Percentiles rank a stretch among this genome's conserved stretches.
Conservation (phyloP, 495 filamentous ascomycete species). For the Articulospora tetracladia region DNA sequence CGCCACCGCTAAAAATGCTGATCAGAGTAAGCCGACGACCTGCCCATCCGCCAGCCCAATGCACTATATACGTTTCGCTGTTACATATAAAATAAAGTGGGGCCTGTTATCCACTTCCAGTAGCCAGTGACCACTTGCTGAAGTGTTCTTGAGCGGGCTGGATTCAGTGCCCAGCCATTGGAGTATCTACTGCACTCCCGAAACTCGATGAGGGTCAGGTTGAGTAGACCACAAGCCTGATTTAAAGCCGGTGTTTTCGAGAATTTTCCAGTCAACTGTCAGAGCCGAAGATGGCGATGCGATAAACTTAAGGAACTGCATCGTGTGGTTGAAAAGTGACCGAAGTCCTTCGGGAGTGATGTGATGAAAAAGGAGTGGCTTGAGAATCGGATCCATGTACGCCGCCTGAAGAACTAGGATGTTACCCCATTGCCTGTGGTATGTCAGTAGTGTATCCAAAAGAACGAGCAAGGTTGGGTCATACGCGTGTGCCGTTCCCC, state of each 20-base stretch:
- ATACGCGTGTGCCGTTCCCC: constrained; percentile 96
- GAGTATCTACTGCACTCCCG: constrained; percentile 15
- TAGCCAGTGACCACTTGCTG: too few relatives aligned
- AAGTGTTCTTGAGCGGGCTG: not conserved
- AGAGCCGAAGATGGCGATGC: constrained; percentile 65
- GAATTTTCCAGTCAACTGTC: constrained; percentile 60
- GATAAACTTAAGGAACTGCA: constrained; percentile 60
- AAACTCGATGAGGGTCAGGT: constrained; percentile 33
- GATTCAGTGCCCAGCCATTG: constrained; percentile 11
- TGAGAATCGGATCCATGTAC: constrained; percentile 56
- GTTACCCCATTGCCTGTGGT: constrained; percentile 88
- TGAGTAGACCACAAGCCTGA: not conserved
- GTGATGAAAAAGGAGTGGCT: constrained; percentile 52
- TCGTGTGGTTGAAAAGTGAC: constrained; percentile 58
- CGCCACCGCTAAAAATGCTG: constrained; percentile 25
- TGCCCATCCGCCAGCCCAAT: constrained; percentile 10
- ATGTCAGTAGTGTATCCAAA: constrained; percentile 10
- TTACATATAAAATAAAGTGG: constrained; percentile 12
- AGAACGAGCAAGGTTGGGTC: constrained; percentile 30
- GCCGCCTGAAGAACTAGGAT: constrained; percentile 82
- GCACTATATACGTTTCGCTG: constrained; percentile 22
- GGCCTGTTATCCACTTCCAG: not conserved
- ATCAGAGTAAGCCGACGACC: constrained; percentile 17
- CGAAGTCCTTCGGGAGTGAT: constrained; percentile 48
- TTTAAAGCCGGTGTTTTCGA: constrained; percentile 44